Base-by-base conservation (phyloP, 2,329 filamentous ascomycete genomes). In the Chaetoscypha palmicola region DNA sequence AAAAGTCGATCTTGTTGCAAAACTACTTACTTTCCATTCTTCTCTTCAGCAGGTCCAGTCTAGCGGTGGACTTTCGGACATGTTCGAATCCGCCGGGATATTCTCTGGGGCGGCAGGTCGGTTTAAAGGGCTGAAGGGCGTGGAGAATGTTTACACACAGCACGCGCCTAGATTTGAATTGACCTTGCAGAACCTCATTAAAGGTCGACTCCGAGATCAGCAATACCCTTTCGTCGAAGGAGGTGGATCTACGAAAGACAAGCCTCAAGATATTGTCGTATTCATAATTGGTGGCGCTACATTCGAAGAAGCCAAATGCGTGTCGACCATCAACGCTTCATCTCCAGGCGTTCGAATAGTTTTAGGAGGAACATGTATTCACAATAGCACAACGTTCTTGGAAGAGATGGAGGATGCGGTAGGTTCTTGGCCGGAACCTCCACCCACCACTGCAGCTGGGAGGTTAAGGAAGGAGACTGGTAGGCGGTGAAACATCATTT, bases 111-210 rank as follows among this genome's bases (percentile, higher is more conserved):
- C 90, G 9, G 77, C 88, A 30, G 87, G 83, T 58, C 81, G 90
- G 4, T 89, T 98, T 64, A 95, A 94, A 60, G 92, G 92, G 0
- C 73, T 98, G 11, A 96, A 97, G 61, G 92, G 92, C 1, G 92
- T 98, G 1, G 94, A 98, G 64, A 98, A 98, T 57, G 92, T 98
- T 21, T 98, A 98, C 64, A 98, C 92, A 0, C 94, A 98, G 63
- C 92, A 98, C 64, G 94, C 88, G 4, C 89, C 94, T 0, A 75
- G 88, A 17, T 66, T 98, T 12, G 90, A 96, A 63, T 77, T 77
- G 19, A 97, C 89, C 0, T 68, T 98, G 14, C 91, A 96, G 61
- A 91, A 91, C 56, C 71, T 98, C 40, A 90, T 97, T 68, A 96
- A 95, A 62, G 94, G 92, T 0, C 79, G 86, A 22, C 67, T 98